Percentiles rank a stretch among this genome's conserved stretches.
These are phyloP conservation scores for Dioscorea alata DNA, from an alignment of 106 monocot genomes.

Conservation along the genomic window DNA sequence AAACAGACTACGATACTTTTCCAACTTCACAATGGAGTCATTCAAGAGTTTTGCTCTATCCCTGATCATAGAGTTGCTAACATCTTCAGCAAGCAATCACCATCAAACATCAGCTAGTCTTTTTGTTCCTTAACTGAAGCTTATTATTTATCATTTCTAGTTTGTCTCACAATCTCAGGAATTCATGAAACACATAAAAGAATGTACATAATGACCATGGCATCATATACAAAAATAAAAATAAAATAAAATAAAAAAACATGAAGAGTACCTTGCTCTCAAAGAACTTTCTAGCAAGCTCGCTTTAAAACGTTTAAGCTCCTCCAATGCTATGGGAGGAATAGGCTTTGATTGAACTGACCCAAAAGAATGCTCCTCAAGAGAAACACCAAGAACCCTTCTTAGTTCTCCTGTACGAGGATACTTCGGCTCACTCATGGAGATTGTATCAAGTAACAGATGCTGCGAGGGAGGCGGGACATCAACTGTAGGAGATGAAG, in stretches of 20 bases:
- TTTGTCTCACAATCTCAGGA: no score
- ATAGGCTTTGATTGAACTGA: constrained; percentile 49
- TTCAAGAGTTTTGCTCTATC: constrained; percentile 60
- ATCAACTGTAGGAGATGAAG: constrained; percentile 21
- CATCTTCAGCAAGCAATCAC: constrained; percentile 12
- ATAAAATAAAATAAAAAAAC: background rate
- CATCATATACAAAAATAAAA: no score
- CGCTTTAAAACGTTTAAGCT: constrained; percentile 61
- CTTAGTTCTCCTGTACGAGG: constrained; percentile 57
- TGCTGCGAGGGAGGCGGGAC: constrained; percentile 34
- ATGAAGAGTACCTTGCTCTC: constrained; percentile 42
- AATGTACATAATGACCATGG: no score
- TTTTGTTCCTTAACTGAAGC: no score
- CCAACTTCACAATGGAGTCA: constrained; percentile 56
- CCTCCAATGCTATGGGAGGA: constrained; percentile 45
- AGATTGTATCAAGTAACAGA: constrained; percentile 45
- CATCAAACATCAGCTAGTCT: background rate
- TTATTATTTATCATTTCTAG: no score
- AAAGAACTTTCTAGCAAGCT: constrained; percentile 31
- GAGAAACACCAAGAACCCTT: constrained; percentile 58
- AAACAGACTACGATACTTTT: constrained; percentile 34
- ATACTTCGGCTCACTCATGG: constrained; percentile 55
- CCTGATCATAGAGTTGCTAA: constrained; percentile 32
- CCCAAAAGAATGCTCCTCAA: constrained; percentile 68
- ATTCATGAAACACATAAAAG: no score